A percentile compares a stretch with the other conserved stretches of the same genome.
These are phyloP conservation scores for Arthrinium puccinioides DNA, from an alignment of 2,329 filamentous ascomycete species.

Conservation along the genomic window DNA sequence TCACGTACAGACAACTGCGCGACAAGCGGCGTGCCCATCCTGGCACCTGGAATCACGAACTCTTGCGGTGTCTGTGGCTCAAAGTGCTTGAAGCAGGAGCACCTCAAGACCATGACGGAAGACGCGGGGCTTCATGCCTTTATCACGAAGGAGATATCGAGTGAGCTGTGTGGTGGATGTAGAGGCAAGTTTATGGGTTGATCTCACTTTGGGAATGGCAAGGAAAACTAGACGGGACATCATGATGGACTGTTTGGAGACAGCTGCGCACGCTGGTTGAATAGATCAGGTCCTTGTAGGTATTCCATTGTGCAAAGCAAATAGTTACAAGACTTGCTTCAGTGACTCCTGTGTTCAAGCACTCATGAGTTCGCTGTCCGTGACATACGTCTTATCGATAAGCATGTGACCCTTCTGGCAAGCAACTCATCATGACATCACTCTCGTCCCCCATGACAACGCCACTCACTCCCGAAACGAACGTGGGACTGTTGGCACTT, in stretches of 20 bases:
- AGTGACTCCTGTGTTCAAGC: no score
- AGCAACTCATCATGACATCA: background rate
- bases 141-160: conserved; percentile 16
- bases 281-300: no score
- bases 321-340: no score
- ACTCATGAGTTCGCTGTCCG: no score
- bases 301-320: no score
- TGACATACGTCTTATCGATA: conserved; percentile 1
- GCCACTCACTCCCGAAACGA: background rate
- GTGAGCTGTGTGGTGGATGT: conserved; percentile 20
- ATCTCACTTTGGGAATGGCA: no score
- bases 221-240: no score
- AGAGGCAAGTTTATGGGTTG: conserved; percentile 22
- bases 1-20: conserved; percentile 39
- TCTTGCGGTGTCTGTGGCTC: conserved; percentile 48
- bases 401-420: no score
- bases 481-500: background rate
- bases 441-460: background rate
- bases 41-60: conserved; percentile 44
- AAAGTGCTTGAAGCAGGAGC: conserved; percentile 38
- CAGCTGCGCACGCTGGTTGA: no score
- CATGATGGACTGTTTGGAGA: no score
- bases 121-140: conserved; percentile 10
- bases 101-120: conserved; percentile 24
- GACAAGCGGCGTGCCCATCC: conserved; percentile 45